These are phyloP conservation scores for Entomortierella beljakovae DNA, from an alignment of 192 early-diverging fungal genomes.

Conservation along the genomic window DNA sequence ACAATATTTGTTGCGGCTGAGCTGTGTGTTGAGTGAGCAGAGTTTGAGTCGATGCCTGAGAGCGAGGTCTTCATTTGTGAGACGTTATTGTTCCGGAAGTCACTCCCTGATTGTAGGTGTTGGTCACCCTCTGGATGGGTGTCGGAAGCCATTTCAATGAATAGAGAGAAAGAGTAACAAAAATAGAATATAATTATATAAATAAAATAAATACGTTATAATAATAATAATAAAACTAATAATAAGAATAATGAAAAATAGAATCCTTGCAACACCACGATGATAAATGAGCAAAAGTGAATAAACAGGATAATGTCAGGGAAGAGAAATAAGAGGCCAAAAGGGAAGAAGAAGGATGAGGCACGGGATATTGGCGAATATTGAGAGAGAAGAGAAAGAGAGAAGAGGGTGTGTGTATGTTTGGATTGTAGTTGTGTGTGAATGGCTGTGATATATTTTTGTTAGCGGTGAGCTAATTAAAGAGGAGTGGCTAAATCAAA, in stretches of 20 bases:
- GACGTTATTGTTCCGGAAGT: not conserved
- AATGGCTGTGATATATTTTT: too few species aligned
- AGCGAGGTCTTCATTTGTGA: not conserved
- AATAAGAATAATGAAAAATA: too few species aligned
- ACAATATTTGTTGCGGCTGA: not conserved
- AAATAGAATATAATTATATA: not conserved
- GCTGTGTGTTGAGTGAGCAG: not conserved
- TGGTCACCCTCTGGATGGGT: constrained; percentile 28
- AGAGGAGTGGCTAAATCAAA: too few species aligned
- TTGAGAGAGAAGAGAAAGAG: too few species aligned
- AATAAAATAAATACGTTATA: not conserved
- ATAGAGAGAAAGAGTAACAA: not conserved
- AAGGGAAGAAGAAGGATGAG: constrained; percentile 1
- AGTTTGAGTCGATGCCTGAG: not conserved
- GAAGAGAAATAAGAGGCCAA: not conserved
- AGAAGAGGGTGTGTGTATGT: too few species aligned
- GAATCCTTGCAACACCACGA: too few species aligned
- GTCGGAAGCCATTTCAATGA: constrained; percentile 44
- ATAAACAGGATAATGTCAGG: not conserved
- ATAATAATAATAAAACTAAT: not conserved
- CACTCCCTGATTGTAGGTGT: constrained; percentile 8
- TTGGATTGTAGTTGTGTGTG: too few species aligned
- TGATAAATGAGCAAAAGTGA: not conserved
- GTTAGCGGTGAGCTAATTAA: too few species aligned
- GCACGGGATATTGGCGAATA: too few species aligned